Evolutionary conservation across 768 basidiomycete species (phyloP).

Genomic region (Pisolithus tinctorius): DNA sequence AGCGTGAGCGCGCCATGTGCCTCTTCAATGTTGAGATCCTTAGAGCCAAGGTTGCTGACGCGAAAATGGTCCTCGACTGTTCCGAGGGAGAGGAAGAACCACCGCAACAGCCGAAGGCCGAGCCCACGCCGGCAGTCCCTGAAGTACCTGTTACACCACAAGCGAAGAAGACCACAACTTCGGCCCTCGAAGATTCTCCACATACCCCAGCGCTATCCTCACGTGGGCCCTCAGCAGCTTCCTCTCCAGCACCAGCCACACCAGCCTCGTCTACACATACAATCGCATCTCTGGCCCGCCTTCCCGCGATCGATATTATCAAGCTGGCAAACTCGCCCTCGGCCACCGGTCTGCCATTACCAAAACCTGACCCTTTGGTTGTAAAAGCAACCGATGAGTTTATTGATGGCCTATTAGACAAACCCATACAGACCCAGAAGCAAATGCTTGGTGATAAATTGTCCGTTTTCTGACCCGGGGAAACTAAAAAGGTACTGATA

Average conservation of each 20-base stretch:
- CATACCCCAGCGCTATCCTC: constrained; percentile 75
- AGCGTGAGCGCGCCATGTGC: constrained; percentile 86
- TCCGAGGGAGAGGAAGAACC: constrained; percentile 50
- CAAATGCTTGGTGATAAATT: constrained; percentile 78
- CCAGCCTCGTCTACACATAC: constrained; percentile 50
- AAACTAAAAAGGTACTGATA: constrained; percentile 17
- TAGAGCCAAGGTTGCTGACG: constrained; percentile 70
- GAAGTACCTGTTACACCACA: constrained; percentile 56
- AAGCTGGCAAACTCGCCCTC: constrained; percentile 50
- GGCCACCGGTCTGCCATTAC: constrained; percentile 45
- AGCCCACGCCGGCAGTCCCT: constrained; percentile 16
- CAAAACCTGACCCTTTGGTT: constrained; percentile 65
- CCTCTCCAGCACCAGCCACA: constrained; percentile 63
- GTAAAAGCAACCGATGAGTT: constrained; percentile 68
- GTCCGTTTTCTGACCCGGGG: constrained; percentile 31
- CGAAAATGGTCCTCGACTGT: constrained; percentile 73
- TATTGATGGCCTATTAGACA: constrained; percentile 52
- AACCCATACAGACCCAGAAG: constrained; percentile 57
- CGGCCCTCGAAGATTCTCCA: constrained; percentile 44
- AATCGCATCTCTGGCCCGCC: constrained; percentile 58
- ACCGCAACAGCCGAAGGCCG: constrained; percentile 18
- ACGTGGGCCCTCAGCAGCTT: constrained; percentile 62
- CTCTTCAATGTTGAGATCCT: constrained; percentile 82
- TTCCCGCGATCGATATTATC: constrained; percentile 74
- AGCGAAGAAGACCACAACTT: constrained; percentile 44